phyloP scores from a whole-genome alignment of 768 basidiomycete species.

The Rhizopogon sp. region DNA sequence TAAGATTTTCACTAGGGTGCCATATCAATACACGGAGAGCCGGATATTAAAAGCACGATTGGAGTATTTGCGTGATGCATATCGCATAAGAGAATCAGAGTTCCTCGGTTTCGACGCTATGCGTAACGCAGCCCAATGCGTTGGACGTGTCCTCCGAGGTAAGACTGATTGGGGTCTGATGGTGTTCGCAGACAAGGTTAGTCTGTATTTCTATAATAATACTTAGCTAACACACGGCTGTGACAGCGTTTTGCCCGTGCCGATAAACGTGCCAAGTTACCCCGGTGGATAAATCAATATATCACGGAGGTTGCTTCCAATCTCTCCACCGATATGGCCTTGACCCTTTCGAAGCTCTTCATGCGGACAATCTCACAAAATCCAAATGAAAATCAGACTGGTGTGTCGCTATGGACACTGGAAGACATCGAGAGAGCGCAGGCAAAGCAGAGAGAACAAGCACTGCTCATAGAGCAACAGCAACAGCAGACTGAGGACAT shows the following conservation, averaged over 20 bases:
- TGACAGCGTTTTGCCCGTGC: slow-evolving; percentile 83
- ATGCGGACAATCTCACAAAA: slow-evolving; percentile 99
- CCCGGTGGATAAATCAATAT: slow-evolving; percentile 98
- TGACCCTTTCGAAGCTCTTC: slow-evolving; percentile 91
- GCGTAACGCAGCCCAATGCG: slow-evolving; percentile 98
- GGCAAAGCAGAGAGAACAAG: slow-evolving; percentile 68
- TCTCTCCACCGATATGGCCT: slow-evolving; percentile 95
- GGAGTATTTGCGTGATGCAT: slow-evolving; percentile 97
- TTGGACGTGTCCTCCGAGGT: slow-evolving; percentile 93
- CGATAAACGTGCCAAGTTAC: slow-evolving; percentile 92
- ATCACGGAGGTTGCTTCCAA: slow-evolving; percentile 98
- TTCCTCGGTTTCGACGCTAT: slow-evolving; percentile 99
- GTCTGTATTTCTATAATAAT: slow-evolving; percentile 2
- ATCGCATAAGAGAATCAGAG: slow-evolving; percentile 97
- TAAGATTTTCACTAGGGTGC: slow-evolving; percentile 51
- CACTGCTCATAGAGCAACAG: slow-evolving; percentile 43
- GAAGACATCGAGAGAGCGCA: slow-evolving; percentile 89
- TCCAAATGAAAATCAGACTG: slow-evolving; percentile 92
- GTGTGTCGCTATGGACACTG: slow-evolving; percentile 90
- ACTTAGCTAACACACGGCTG: neutral
- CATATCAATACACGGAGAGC: slow-evolving; percentile 97
- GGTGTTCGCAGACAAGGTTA: slow-evolving; percentile 98
- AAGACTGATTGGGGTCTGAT: slow-evolving; percentile 99
- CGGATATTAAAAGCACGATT: slow-evolving; percentile 95
- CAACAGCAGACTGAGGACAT: slow-evolving; percentile 20